Evolutionary conservation across 129 eudicot genomes (phyloP), one percentile per base, ranked within the genome.

Genomic region (Mikania micrantha): DNA sequence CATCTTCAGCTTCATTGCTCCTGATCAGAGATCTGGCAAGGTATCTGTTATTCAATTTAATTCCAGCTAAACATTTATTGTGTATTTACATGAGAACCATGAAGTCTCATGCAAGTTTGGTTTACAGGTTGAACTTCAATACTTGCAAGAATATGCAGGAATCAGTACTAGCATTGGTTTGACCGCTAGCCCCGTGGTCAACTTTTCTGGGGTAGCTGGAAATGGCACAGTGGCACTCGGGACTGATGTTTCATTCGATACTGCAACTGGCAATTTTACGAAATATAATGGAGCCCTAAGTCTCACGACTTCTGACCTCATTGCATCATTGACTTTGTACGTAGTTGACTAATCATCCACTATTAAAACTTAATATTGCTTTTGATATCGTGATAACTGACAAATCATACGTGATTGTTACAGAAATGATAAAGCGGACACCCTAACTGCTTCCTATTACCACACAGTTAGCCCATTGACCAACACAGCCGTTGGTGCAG

Each of bases 201-300:
- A 88, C 85, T 88, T 92, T 72, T 82, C 98, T 57, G 96, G 95
- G 9, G 95, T 92, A 41, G 84, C 82, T n/a, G 98, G 98, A 34
- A 88, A 69, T 67, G 77, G 71, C 48, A 69, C 52, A 9, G 73
- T 90, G 20, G 72, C 95, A 69, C 57, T 92, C 36, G 98, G 98
- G 32, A 84, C 96, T 53, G 95, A 88, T 82, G 58, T 92, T 54
- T 74, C 95, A 20, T 92, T 92, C 28, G 96, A 92, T 76, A 88
- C 98, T 5, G 87, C 95, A 27, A 56, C 91, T 13, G 87, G 96
- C 16, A 74, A 82, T 62, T 76, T 88, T 70, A 82, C 82, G 67
- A 88, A 86, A 65, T 85, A 74, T 75, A 92, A 88, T 77, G 98
- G 87, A 10, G 98, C 84, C 9, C 21, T 88, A 42, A 88, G 81